phyloP scores from a whole-genome alignment of 2,329 filamentous ascomycete genomes.

The Colletotrichum spinosum region DNA sequence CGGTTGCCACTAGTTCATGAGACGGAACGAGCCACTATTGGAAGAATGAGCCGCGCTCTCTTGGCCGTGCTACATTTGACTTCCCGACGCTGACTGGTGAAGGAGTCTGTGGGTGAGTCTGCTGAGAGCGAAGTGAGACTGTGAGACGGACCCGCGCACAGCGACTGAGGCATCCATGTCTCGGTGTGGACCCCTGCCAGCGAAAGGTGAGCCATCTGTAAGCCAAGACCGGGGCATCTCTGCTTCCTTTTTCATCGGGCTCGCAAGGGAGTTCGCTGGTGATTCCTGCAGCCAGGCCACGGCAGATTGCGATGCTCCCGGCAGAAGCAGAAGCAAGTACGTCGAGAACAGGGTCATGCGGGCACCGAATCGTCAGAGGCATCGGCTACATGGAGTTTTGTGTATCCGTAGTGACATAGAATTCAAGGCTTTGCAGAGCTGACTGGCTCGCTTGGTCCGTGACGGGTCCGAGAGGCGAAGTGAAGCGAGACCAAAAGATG shows the following conservation, averaged over 20 bases:
- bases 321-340: constrained; percentile 15
- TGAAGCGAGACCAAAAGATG: not conserved
- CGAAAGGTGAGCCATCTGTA: constrained; percentile 4
- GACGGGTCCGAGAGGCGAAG: not conserved
- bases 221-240: constrained; percentile 10
- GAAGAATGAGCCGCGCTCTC: constrained; percentile 27
- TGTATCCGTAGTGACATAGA: too few relatives aligned
- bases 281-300: constrained; percentile 7
- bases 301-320: constrained; percentile 17
- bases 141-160: constrained; percentile 5
- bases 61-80: constrained; percentile 25
- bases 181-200: constrained; percentile 29
- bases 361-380: constrained; percentile 6
- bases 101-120: constrained; percentile 15
- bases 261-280: constrained; percentile 15
- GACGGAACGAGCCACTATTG: constrained; percentile 24
- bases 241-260: constrained; percentile 26
- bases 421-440: constrained; percentile 8
- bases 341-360: not conserved
- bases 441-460: constrained; percentile 5
- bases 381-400: not conserved
- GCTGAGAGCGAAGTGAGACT: not conserved
- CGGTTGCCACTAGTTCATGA: constrained; percentile 20
- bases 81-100: constrained; percentile 13
- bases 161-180: constrained; percentile 20